Evolutionary conservation across 116 monocot genomes (phyloP), one percentile per base, ranked within the genome.

Genomic region (Cymodocea nodosa): DNA sequence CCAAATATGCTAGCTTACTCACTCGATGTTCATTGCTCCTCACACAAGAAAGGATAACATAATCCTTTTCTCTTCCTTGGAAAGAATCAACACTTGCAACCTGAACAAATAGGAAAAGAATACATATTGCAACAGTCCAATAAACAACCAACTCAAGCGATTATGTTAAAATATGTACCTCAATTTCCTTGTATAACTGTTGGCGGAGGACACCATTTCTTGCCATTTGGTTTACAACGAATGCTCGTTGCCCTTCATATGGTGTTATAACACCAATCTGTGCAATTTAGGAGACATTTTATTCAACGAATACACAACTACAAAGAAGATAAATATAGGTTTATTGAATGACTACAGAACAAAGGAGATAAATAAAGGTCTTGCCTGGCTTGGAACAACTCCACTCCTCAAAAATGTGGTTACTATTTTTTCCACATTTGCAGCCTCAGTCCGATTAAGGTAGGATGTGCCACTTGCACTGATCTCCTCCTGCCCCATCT

Each of bases 401-500:
- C 97, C 97, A 77, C 97, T 85, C 65, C 83, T 87, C 65, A 97
- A 82, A 71, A 97, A 97, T 24, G 97, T 97, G 15, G 97, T 97
- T 20, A 97, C 97, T 66, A 97, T 80, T 73, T 97, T 97, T 72
- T 97, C 97, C 70, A 97, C 97, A 71, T 97, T 97, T 73, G 97
- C 85, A 80, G 97, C 97, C 75, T 97, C 97, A 56, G 97, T 97
- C 75, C 97, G 81, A 79, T 97, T 97, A 57, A 97, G 66, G 71
- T 97, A 97, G 50, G 97, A 97, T 36, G 97, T 97, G 58, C 97
- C 97, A 77, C 97, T 97, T 15, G 97, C 83, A 86, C 97, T 97
- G 65, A 97, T 97, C 75, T 97, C 97, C 68, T 97, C 97, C 86
- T 97, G 97, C 51, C 97, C 97, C 97, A 97, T 97, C 97, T 97